Percentiles rank a stretch among this genome's conserved stretches.
Conservation (phyloP, 345 rosid species). For the Citrus trifoliata region DNA sequence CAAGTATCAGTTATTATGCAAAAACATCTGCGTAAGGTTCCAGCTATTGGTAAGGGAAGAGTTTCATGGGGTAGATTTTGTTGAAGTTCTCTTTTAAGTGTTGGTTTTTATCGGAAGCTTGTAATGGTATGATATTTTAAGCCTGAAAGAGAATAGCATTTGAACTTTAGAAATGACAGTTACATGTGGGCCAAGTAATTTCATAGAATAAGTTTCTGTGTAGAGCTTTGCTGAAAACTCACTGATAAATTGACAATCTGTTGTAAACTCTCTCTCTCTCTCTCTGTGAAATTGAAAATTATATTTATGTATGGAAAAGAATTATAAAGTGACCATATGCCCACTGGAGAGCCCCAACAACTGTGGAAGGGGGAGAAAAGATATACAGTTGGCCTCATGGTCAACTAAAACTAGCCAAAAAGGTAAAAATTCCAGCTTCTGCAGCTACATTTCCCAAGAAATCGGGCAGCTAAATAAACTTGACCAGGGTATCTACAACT, state of each 20-base stretch:
- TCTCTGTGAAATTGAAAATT: neutral
- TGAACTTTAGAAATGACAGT: neutral
- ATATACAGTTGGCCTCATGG: neutral
- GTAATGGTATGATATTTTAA: neutral
- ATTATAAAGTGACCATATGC: neutral
- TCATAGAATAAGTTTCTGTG: neutral
- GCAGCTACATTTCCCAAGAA: neutral
- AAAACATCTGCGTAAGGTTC: neutral
- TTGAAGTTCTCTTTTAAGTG: neutral
- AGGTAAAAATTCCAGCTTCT: neutral
- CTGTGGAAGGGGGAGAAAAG: neutral
- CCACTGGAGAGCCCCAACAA: neutral
- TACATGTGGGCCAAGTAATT: neutral
- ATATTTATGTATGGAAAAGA: neutral
- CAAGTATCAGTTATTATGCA: neutral
- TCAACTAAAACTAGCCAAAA: neutral
- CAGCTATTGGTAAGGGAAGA: neutral
- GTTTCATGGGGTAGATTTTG: neutral
- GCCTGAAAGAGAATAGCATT: neutral
- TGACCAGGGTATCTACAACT: neutral
- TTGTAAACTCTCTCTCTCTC: neutral
- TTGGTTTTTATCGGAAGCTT: neutral
- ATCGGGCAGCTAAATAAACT: neutral
- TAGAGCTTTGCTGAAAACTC: neutral
- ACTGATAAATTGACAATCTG: neutral